phyloP scores from a whole-genome alignment of 2,329 filamentous ascomycete species.

The Xylaria sp. region DNA sequence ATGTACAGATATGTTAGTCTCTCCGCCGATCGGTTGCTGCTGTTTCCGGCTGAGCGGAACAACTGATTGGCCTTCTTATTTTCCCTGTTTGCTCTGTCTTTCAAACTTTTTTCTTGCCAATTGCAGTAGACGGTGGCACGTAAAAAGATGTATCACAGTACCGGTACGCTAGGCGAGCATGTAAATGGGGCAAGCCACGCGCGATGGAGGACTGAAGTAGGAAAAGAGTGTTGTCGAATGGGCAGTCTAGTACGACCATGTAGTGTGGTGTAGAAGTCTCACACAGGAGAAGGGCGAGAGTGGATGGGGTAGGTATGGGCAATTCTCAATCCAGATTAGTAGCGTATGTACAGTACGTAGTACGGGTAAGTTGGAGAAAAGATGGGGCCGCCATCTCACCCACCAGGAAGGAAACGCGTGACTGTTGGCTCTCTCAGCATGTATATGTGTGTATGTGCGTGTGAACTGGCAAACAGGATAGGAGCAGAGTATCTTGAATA shows the following conservation, averaged over 20 bases:
- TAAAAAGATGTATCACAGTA: constrained; percentile 12
- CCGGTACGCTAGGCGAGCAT: constrained; percentile 1
- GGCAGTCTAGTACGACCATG: not conserved
- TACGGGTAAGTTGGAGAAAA: constrained; percentile 34
- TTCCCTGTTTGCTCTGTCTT: not conserved
- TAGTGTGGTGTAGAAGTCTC: not conserved
- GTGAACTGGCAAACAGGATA: not conserved
- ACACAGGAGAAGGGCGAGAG: not conserved
- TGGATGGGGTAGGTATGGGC: not conserved
- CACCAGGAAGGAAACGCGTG: constrained; percentile 24
- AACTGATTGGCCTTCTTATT: constrained; percentile 11
- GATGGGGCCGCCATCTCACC: constrained; percentile 30
- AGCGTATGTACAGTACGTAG: not conserved
- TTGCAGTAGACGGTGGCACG: not conserved
- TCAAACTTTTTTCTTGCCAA: not conserved
- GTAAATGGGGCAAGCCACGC: constrained; percentile 18
- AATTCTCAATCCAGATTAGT: constrained; percentile 6
- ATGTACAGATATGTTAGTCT: constrained; percentile 9
- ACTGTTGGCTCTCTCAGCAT: not conserved
- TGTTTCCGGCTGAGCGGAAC: constrained; percentile 31
- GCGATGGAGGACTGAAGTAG: constrained; percentile 15
- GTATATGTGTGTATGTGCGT: not conserved
- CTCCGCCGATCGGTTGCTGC: constrained; percentile 23
- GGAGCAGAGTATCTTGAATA: not conserved
- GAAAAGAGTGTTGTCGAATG: not conserved